A percentile compares a stretch with the other conserved stretches of the same genome.
Conservation (phyloP, 495 filamentous ascomycete genomes). For the Cryomyces minteri region DNA sequence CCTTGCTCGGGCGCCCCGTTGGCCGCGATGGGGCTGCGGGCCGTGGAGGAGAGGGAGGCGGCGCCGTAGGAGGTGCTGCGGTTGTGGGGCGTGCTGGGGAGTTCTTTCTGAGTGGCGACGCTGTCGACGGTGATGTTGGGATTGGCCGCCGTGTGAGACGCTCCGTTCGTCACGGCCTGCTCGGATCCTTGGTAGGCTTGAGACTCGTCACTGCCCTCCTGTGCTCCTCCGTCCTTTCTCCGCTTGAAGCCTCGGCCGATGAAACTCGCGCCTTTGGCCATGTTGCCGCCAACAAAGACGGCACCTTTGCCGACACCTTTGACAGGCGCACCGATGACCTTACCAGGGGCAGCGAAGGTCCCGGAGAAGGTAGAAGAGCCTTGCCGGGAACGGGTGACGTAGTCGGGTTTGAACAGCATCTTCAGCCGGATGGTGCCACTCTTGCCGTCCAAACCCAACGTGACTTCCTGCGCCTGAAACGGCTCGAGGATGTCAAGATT, state of each 20-base stretch:
- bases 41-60: constrained; percentile 26
- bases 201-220: neutral
- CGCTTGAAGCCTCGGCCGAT: constrained; percentile 60
- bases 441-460: constrained; percentile 70
- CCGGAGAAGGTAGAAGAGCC: constrained; percentile 88
- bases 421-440: constrained; percentile 67
- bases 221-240: constrained; percentile 15
- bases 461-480: constrained; percentile 54
- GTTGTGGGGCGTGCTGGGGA: constrained; percentile 27
- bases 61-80: constrained; percentile 53
- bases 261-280: constrained; percentile 78
- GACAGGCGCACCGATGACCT: constrained; percentile 81
- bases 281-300: constrained; percentile 45
- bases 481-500: constrained; percentile 71
- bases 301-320: constrained; percentile 70
- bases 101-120: neutral
- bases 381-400: constrained; percentile 72
- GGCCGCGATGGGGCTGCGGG: constrained; percentile 21
- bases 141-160: neutral
- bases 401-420: constrained; percentile 85
- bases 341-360: constrained; percentile 78
- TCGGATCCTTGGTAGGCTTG: neutral
- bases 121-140: neutral
- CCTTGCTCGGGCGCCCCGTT: constrained; percentile 41
- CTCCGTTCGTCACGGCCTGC: neutral